Evolutionary conservation across 2,329 filamentous ascomycete species (phyloP), one percentile per base, ranked within the genome.

Genomic region (Calonectria honghensis): DNA sequence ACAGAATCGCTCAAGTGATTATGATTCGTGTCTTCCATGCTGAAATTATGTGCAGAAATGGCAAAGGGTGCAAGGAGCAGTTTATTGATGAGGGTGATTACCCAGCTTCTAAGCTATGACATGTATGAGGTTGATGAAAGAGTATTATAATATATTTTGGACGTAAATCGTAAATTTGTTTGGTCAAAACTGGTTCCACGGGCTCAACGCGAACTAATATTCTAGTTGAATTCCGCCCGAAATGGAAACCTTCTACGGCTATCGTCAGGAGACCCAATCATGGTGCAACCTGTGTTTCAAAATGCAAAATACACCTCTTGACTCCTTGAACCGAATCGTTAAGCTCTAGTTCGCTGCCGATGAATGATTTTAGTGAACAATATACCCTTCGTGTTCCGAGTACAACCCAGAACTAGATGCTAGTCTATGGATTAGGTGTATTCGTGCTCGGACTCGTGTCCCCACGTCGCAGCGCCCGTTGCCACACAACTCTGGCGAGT

Each of bases 1-100:
- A 81, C 86, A 77, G 87, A 91, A 74, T 86, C 86, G 6, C 81
- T 91, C n/a, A 78, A 83, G 16, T 20, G 9, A 63, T 29, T 6
- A 13, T 18, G n/a, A 6, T 63, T 1, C 20, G 7, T 4, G 6
- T 32, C 9, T 31, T 54, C 27, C 11, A 7, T 27, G 5, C 13
- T 27, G 50, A 16, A 32, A 18, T 10, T 20, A 31, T 32, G 10
- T 13, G 20, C 1, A 14, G 14, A 20, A 20, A 32, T 20, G 9
- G 24, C 24, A 29, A 5, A 18, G n/a, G 11, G n/a, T 31, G 31
- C 31, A 18, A 11, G 11, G n/a, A 16, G 13, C n/a, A 14, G 24
- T 2, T 5, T 14, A 51, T 14, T 29, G 48, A 13, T 29, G 3
- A 24, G 3, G 4, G n/a, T 16, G 6, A 32, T 51, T 31, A 4